Evolutionary conservation across 805 yeast species (phyloP), one percentile per base, ranked within the genome.

Genomic region (Kurtzmaniella cleridarum): DNA sequence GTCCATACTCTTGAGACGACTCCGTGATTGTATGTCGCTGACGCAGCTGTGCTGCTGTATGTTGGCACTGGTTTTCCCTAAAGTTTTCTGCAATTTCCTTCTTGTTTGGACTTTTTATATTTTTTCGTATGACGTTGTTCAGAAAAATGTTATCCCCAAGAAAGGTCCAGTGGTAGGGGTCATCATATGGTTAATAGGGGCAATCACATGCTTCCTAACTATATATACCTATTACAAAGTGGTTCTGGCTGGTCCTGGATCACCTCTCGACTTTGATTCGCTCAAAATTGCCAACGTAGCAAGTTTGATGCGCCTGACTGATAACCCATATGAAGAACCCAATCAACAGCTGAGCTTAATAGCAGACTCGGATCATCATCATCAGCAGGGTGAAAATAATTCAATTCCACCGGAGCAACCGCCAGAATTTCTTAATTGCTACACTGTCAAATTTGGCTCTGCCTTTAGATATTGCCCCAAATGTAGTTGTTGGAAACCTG

Each of bases 401-500:
- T 10, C 10, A 28, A 13, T 28, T 9, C 8, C 16, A 5, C 31
- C 13, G 14, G 35, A 30, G 18, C 69, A 69, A 10, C 72, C 73
- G 1, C 43, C 45, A n/a, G 54, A 60, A 33, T 53, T 57, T 56
- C 46, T 60, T 70, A 18, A 48, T 51, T 16, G 57, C 54, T 51
- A 66, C 60, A 40, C 71, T 31, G 61, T 74, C 30, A 74, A 43
- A 15, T 50, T 57, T 3, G 39, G 29, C 3, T 33, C 39, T 6
- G 70, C 84, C 42, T 75, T 75, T 60, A 64, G 95, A 59, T 74
- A 61, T 64, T 76, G 82, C 49, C 54, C 60, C 30, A 74, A 72
- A 44, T 76, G 82, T 50, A 51, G 61, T 30, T 73, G 64, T 9
- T 76, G 81, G 81, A 76, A 76, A 50, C 82, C 82, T 0, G 82